A percentile compares a stretch with the other conserved stretches of the same genome.
Conservation (phyloP, 2,329 filamentous ascomycete genomes). For the Apiospora aurea region DNA sequence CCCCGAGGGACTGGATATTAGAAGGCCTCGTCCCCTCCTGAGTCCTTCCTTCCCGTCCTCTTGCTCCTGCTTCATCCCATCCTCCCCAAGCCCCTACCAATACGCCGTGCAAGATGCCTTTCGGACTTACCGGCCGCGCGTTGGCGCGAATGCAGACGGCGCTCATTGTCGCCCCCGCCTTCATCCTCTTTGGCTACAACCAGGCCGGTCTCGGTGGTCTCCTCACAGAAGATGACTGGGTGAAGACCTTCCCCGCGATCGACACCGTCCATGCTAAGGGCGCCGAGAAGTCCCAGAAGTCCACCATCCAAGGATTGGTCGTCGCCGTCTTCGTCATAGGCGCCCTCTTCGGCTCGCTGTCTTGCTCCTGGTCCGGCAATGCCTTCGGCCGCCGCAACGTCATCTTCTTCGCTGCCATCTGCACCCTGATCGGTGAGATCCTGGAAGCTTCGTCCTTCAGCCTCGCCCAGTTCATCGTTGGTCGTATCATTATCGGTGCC, state of each 20-base stretch:
- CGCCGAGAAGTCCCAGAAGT: conserved; percentile 40
- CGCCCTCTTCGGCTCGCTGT: conserved; percentile 45
- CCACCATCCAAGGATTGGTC: conserved; percentile 47
- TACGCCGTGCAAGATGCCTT: conserved; percentile 23
- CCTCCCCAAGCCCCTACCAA: neutral
- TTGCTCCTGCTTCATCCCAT: conserved; percentile 1
- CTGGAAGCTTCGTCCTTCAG: conserved; percentile 48
- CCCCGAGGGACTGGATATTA: conserved; percentile 6
- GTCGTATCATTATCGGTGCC: conserved; percentile 48
- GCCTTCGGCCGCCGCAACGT: conserved; percentile 49
- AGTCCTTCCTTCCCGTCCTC: neutral
- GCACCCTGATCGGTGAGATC: conserved; percentile 51
- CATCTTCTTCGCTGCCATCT: conserved; percentile 48
- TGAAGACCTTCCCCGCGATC: conserved; percentile 47
- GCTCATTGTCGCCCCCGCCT: conserved; percentile 51
- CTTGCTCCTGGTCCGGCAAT: conserved; percentile 47
- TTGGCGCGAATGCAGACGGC: conserved; percentile 48
- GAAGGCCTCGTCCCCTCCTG: conserved; percentile 7
- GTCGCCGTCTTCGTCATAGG: conserved; percentile 48
- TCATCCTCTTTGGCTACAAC: conserved; percentile 52
- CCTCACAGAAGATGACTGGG: conserved; percentile 43
- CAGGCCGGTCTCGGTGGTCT: conserved; percentile 49
- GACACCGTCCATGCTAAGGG: conserved; percentile 46
- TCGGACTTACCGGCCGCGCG: conserved; percentile 46
- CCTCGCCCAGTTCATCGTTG: conserved; percentile 51